phyloP scores from a whole-genome alignment of 2,329 filamentous ascomycete species.

The Cercospora zeae-maydis region DNA sequence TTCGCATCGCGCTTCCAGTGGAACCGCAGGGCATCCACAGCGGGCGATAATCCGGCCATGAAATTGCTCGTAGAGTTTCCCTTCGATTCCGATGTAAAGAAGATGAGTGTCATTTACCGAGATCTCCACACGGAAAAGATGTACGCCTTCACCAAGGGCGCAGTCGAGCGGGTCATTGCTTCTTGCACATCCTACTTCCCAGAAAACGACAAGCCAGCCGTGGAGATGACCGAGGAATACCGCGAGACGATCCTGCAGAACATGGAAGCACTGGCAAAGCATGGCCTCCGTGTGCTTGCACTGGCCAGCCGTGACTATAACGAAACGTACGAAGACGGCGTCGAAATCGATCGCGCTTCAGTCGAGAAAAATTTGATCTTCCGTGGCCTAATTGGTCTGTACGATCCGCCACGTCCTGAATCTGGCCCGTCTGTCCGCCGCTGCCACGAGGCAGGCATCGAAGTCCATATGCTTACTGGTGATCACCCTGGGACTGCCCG shows the following conservation, averaged over 20 bases:
- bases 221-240: constrained; percentile 54
- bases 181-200: constrained; percentile 52
- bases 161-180: constrained; percentile 65
- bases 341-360: constrained; percentile 51
- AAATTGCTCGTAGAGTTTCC: constrained; percentile 64
- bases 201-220: constrained; percentile 34
- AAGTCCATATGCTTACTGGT: constrained; percentile 80
- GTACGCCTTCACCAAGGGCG: constrained; percentile 61
- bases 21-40: constrained; percentile 30
- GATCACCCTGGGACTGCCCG: constrained; percentile 75
- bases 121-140: constrained; percentile 54
- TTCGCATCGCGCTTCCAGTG: constrained; percentile 62
- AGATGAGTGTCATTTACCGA: constrained; percentile 68
- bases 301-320: constrained; percentile 53
- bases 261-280: constrained; percentile 65
- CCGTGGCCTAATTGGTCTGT: constrained; percentile 78
- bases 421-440: constrained; percentile 68
- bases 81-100: constrained; percentile 71
- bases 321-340: constrained; percentile 45
- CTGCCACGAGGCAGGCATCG: constrained; percentile 70
- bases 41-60: constrained; percentile 44
- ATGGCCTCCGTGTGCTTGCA: constrained; percentile 62
- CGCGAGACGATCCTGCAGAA: constrained; percentile 58
- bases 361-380: constrained; percentile 69
- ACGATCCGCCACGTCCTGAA: constrained; percentile 80